Conservation (phyloP, 2,329 filamentous ascomycete genomes). For the Penicillium palitans region DNA sequence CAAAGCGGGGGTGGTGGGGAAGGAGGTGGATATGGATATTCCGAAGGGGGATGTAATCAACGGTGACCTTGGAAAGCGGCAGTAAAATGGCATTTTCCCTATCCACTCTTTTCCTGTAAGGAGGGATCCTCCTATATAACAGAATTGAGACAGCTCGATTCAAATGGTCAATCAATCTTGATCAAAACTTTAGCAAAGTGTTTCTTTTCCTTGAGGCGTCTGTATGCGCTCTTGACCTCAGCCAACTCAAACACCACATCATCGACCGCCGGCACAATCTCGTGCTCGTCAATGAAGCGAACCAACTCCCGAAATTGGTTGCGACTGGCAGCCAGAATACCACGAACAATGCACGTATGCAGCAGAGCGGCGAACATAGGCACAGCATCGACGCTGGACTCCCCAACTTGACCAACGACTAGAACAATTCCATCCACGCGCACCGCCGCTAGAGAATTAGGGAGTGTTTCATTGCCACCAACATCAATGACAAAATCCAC, state of each 20-base stretch:
- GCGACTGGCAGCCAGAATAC: slow-evolving; percentile 30
- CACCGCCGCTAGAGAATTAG: not conserved
- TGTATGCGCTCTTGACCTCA: slow-evolving; percentile 37
- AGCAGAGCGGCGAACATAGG: slow-evolving; percentile 23
- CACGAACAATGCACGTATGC: slow-evolving; percentile 32
- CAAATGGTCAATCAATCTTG: slow-evolving; percentile 19
- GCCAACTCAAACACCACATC: slow-evolving; percentile 33
- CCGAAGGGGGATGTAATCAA: too few species aligned
- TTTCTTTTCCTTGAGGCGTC: slow-evolving; percentile 33
- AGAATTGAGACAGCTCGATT: not conserved
- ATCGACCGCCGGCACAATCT: slow-evolving; percentile 35
- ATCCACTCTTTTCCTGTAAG: too few species aligned
- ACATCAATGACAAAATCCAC: slow-evolving; percentile 3
- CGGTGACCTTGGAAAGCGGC: too few species aligned
- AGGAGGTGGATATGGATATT: too few species aligned
- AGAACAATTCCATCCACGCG: slow-evolving; percentile 3
- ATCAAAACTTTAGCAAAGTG: slow-evolving; percentile 43
- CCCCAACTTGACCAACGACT: not conserved
- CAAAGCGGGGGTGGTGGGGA: not conserved
- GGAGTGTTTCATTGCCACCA: not conserved
- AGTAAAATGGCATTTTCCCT: too few species aligned
- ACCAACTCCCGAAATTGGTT: slow-evolving; percentile 33
- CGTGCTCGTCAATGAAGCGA: slow-evolving; percentile 35
- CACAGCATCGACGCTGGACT: not conserved
- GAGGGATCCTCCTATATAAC: too few species aligned